Conservation (phyloP, 1,139 yeast species). For the Petasospora rhodanensis region DNA sequence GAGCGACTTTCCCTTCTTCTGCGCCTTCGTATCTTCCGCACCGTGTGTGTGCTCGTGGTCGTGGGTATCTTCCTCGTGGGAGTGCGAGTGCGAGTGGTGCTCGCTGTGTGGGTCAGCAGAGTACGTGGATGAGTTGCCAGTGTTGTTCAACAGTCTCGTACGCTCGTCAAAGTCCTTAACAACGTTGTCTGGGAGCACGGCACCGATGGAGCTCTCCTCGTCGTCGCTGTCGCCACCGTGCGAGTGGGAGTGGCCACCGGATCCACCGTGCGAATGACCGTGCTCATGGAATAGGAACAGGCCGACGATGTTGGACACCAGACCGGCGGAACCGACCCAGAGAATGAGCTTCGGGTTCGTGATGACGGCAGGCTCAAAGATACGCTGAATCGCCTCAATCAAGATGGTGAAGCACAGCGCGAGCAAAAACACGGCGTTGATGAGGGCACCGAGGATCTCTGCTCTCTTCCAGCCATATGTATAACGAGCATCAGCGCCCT, state of each 20-base stretch:
- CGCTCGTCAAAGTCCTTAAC: conserved; percentile 22
- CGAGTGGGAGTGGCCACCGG: conserved; percentile 39
- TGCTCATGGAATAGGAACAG: conserved; percentile 87
- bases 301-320: conserved; percentile 78
- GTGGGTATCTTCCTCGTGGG: conserved; percentile 7
- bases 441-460: conserved; percentile 87
- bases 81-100: conserved; percentile 3
- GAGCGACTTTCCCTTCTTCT: conserved; percentile 43
- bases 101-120: conserved; percentile 2
- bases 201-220: conserved; percentile 20
- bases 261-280: conserved; percentile 58
- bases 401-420: conserved; percentile 91
- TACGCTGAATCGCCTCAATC: conserved; percentile 88
- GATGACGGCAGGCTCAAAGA: conserved; percentile 75
- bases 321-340: conserved; percentile 78
- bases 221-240: conserved; percentile 29
- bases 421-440: conserved; percentile 86
- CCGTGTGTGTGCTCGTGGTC: conserved; percentile 36
- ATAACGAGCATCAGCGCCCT: conserved; percentile 80
- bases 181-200: conserved; percentile 30
- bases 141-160: conserved; percentile 12
- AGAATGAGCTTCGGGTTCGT: conserved; percentile 76
- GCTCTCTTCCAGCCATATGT: conserved; percentile 98
- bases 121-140: conserved; percentile 2
- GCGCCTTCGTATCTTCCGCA: conserved; percentile 17